Conservation (phyloP, 1,139 yeast genomes). For the Geotrichum histeridarum region DNA sequence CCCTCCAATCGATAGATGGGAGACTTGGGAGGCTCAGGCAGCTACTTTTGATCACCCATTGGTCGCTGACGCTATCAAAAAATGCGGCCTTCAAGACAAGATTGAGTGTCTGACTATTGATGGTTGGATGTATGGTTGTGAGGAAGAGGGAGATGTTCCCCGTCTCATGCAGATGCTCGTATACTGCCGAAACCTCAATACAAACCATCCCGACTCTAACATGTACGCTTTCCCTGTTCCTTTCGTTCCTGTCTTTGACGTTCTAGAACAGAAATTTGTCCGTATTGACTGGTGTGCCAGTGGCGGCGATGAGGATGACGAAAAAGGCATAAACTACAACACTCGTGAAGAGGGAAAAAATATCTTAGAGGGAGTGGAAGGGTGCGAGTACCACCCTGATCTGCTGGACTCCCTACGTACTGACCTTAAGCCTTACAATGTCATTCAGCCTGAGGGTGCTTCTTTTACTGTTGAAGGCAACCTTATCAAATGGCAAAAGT, state of each 20-base stretch:
- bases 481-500: slow-evolving; percentile 74
- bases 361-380: slow-evolving; percentile 69
- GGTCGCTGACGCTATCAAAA: slow-evolving; percentile 51
- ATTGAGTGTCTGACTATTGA: slow-evolving; percentile 64
- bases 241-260: slow-evolving; percentile 76
- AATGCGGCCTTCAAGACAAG: slow-evolving; percentile 54
- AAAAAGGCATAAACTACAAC: slow-evolving; percentile 32
- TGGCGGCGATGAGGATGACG: slow-evolving; percentile 52
- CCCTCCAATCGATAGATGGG: slow-evolving; percentile 74
- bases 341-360: slow-evolving; percentile 55
- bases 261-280: slow-evolving; percentile 56
- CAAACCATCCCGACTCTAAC: slow-evolving; percentile 71
- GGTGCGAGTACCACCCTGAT: slow-evolving; percentile 46
- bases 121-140: slow-evolving; percentile 90
- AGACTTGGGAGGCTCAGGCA: slow-evolving; percentile 56
- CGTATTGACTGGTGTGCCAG: slow-evolving; percentile 75
- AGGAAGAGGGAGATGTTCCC: slow-evolving; percentile 69
- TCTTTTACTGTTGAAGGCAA: slow-evolving; percentile 65
- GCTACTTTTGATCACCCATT: slow-evolving; percentile 70
- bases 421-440: slow-evolving; percentile 70
- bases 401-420: slow-evolving; percentile 37
- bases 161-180: slow-evolving; percentile 70
- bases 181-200: slow-evolving; percentile 54
- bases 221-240: slow-evolving; percentile 81
- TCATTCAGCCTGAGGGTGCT: slow-evolving; percentile 82